Evolutionary conservation across 306 rosid species (phyloP).

Genomic region (Cucumis cinereus): DNA sequence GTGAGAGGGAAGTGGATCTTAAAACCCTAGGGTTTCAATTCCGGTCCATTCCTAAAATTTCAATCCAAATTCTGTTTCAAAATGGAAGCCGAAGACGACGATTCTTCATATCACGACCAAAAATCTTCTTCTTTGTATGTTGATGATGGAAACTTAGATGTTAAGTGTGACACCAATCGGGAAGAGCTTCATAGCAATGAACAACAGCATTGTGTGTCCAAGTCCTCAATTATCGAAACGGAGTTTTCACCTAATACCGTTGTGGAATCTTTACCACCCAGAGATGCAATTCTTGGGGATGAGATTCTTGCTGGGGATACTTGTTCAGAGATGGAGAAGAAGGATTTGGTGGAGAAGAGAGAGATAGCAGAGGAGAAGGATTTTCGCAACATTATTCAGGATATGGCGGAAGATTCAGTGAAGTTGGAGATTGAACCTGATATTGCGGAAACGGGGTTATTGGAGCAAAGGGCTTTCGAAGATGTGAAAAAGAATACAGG

Average conservation of each 20-base stretch:
- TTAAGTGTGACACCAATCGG: slow-evolving; percentile 5
- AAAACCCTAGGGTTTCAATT: slow-evolving; percentile 39
- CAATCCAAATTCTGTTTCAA: neutral
- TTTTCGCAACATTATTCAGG: neutral
- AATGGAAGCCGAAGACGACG: slow-evolving; percentile 57
- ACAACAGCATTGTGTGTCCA: slow-evolving; percentile 21
- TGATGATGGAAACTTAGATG: slow-evolving; percentile 7
- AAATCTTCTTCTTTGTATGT: neutral
- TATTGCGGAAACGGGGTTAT: neutral
- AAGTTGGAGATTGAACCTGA: slow-evolving; percentile 9
- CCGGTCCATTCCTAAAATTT: neutral
- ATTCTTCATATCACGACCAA: slow-evolving; percentile 14
- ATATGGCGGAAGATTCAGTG: neutral
- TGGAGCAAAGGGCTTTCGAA: slow-evolving; percentile 7
- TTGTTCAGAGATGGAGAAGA: neutral
- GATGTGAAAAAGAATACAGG: slow-evolving; percentile 1
- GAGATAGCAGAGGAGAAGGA: neutral
- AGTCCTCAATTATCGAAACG: slow-evolving; percentile 3
- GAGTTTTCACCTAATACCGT: neutral
- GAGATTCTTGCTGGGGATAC: neutral
- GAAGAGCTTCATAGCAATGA: slow-evolving; percentile 6
- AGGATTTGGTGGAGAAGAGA: slow-evolving; percentile 2
- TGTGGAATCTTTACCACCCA: neutral
- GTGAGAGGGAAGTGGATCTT: neutral
- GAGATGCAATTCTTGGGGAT: slow-evolving; percentile 4